phyloP scores from a whole-genome alignment of 768 basidiomycete species.

The Hericium erinaceus region DNA sequence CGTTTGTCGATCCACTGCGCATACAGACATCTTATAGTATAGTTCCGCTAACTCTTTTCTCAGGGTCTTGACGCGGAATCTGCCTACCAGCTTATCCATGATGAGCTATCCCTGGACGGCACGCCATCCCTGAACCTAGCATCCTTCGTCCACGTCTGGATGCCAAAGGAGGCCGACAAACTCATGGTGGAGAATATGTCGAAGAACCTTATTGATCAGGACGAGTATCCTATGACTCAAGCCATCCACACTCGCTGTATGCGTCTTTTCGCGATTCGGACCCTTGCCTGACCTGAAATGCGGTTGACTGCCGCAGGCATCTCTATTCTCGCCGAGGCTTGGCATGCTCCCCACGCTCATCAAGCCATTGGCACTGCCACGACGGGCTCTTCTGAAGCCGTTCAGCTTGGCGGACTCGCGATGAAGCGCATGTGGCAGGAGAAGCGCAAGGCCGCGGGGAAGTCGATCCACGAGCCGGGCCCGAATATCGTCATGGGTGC shows the following conservation, averaged over 20 bases:
- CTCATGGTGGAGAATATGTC: constrained; percentile 56
- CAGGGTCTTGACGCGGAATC: constrained; percentile 47
- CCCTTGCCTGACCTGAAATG: neutral
- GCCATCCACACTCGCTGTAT: constrained; percentile 11
- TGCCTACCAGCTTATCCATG: constrained; percentile 52
- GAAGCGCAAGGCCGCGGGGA: constrained; percentile 55
- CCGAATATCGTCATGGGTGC: constrained; percentile 59
- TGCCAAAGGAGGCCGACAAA: constrained; percentile 41
- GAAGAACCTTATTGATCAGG: constrained; percentile 62
- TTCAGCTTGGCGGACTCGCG: constrained; percentile 65
- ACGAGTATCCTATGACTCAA: constrained; percentile 58
- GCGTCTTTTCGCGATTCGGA: neutral
- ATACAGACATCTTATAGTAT: neutral
- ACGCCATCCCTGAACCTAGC: constrained; percentile 52
- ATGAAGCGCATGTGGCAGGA: constrained; percentile 68
- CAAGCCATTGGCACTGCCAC: constrained; percentile 61
- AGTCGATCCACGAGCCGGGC: constrained; percentile 56
- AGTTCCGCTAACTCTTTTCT: neutral
- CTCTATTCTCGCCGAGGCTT: constrained; percentile 55
- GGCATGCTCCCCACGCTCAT: constrained; percentile 49
- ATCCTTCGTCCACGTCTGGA: constrained; percentile 63
- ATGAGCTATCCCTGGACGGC: constrained; percentile 50
- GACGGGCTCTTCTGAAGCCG: constrained; percentile 62
- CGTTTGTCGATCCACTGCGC: constrained; percentile 19
- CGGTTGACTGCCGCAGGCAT: constrained; percentile 19